These are phyloP conservation scores for Purshia tridentata DNA, from an alignment of 306 rosid species.

Conservation along the genomic window DNA sequence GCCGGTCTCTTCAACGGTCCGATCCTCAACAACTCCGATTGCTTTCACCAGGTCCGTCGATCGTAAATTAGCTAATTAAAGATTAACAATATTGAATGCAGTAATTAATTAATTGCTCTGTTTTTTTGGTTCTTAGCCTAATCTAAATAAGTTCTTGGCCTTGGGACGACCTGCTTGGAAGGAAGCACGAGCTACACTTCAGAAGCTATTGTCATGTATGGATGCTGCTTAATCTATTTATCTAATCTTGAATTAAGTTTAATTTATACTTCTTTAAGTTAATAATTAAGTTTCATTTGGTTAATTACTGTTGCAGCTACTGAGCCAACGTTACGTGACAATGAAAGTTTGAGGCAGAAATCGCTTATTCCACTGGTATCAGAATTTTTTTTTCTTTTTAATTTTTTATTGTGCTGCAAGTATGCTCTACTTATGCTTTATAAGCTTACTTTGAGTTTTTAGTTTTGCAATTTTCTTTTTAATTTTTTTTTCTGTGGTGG, in stretches of 20 bases:
- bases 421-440: slow-evolving; percentile 1
- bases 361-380: slow-evolving; percentile 72
- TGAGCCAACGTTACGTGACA: slow-evolving; percentile 78
- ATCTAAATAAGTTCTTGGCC: slow-evolving; percentile 83
- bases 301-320: slow-evolving; percentile 50
- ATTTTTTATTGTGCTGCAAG: not conserved
- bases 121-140: slow-evolving; percentile 44
- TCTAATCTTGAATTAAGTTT: not conserved
- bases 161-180: slow-evolving; percentile 95
- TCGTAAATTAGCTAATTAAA: not conserved
- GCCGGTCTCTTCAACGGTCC: slow-evolving; percentile 82
- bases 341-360: slow-evolving; percentile 62
- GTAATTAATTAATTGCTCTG: slow-evolving; percentile 16
- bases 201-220: slow-evolving; percentile 75
- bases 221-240: not conserved
- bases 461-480: not conserved
- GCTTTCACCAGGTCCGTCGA: slow-evolving; percentile 60
- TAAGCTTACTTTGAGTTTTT: slow-evolving; percentile 6
- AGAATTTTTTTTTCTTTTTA: no score
- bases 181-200: slow-evolving; percentile 92
- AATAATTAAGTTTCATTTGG: slow-evolving; percentile 5
- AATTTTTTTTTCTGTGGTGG: not conserved
- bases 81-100: not conserved
- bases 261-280: not conserved
- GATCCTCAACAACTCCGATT: slow-evolving; percentile 70